These are phyloP conservation scores for Acidomyces sp. DNA, from an alignment of 495 filamentous ascomycete genomes.

Conservation along the genomic window DNA sequence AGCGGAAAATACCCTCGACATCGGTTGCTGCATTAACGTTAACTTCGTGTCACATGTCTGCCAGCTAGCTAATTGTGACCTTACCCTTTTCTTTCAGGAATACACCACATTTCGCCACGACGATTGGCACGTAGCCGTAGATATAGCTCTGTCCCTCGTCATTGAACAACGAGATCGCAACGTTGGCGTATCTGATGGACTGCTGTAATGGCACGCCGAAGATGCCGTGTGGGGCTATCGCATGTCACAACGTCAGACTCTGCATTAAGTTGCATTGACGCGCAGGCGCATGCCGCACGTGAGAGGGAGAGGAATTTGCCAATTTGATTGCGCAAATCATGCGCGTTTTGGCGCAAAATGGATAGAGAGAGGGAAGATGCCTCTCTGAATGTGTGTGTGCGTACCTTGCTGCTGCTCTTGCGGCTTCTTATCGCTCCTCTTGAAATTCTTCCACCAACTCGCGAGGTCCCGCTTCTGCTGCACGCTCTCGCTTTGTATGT, in stretches of 20 bases:
- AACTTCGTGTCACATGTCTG: background rate
- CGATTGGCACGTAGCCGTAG: slow-evolving; percentile 97
- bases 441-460: slow-evolving; percentile 89
- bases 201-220: slow-evolving; percentile 89
- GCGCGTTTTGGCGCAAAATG: too few relatives aligned
- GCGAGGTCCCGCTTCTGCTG: slow-evolving; percentile 69
- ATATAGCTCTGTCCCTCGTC: slow-evolving; percentile 87
- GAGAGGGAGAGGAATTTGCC: too few relatives aligned
- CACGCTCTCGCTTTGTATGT: slow-evolving; percentile 25
- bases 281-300: background rate
- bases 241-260: slow-evolving; percentile 5
- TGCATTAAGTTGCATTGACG: too few relatives aligned
- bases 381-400: background rate
- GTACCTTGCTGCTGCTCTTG: slow-evolving; percentile 70
- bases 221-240: slow-evolving; percentile 43
- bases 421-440: slow-evolving; percentile 50
- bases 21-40: slow-evolving; percentile 57
- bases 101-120: slow-evolving; percentile 96
- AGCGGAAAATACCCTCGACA: slow-evolving; percentile 91
- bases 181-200: slow-evolving; percentile 96
- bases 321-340: too few relatives aligned
- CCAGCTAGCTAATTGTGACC: slow-evolving; percentile 22
- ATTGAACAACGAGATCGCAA: slow-evolving; percentile 91
- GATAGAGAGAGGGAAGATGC: slow-evolving; percentile 3
- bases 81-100: slow-evolving; percentile 96